Evolutionary conservation across 805 yeast species (phyloP).

Genomic region (Komagataella ulmi): DNA sequence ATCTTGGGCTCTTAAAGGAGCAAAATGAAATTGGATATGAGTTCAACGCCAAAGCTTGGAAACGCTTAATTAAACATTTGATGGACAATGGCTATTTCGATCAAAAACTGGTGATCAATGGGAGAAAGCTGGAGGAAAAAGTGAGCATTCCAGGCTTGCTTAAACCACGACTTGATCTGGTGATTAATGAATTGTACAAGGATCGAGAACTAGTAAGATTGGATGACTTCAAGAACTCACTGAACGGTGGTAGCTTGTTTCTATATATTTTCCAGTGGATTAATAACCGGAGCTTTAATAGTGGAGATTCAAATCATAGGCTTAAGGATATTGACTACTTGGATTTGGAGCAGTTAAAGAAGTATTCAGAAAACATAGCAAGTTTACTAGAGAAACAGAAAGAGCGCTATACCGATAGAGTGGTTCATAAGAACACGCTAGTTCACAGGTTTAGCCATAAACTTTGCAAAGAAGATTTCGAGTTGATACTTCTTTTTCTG

Average conservation of each 20-base stretch:
- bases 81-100: neutral
- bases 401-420: neutral
- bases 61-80: slow-evolving; percentile 12
- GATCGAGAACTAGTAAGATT: neutral
- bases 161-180: neutral
- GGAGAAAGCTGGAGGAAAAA: neutral
- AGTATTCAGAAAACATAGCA: neutral
- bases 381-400: neutral
- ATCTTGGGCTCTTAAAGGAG: slow-evolving; percentile 27
- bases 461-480: neutral
- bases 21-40: slow-evolving; percentile 33
- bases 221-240: neutral
- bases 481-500: neutral
- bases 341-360: neutral
- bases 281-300: slow-evolving; percentile 3
- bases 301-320: neutral
- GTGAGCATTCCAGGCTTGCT: neutral
- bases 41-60: slow-evolving; percentile 38
- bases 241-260: neutral
- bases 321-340: neutral
- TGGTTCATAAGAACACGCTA: neutral
- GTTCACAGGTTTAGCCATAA: neutral
- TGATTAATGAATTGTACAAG: neutral
- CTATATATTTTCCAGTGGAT: neutral
- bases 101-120: neutral